Base-by-base conservation (phyloP, 192 early-diverging fungal species). In the Backusella tarrabulga region DNA sequence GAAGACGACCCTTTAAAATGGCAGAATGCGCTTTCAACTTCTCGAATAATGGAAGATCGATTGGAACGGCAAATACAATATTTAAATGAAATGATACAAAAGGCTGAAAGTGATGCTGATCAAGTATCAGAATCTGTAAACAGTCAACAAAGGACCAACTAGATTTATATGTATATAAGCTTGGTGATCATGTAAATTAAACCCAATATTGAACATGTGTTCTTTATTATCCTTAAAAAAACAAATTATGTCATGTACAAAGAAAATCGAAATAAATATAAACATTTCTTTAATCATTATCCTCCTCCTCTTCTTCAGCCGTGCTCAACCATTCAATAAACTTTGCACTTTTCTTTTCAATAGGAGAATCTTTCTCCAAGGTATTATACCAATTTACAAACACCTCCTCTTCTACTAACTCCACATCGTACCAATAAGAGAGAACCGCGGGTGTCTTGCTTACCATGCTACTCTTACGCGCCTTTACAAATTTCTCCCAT, bases 321-420 rank as follows among this genome's bases (percentile, higher is more conserved):
- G 93, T 93, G 36, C 85, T 87, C 34, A 96, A 80, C 95, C 95
- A 96, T 70, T 90, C 84, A 52, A 93, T 83, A 81, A 96, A 94
- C 68, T 92, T 89, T 0, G 73, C 73, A 77, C 85, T 84, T 80
- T 86, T 90, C 76, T 87, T 87, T 78, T 89, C 91, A 63, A 96
- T 78, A 15, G 90, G 89, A 34, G 80, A 81, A 14, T 83, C 79
- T 17, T 86, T 89, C 1, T 84, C 72, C 35, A 84, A 70, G 6
- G 40, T 29, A 66, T 84, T 79, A 56, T 89, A 90, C 95, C 95
- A 96, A 34, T 83, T 73, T 72, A 90, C 66, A 79, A 94, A 90
- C 19, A 87, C 88, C 34, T 96, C 95, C 80, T 96, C 95, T 72
- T 96, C 95, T 17, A 96, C 83, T 69, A 93, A 80, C 76, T 95